Conservation (phyloP, 331 rosid species). For the Quercus phellos region DNA sequence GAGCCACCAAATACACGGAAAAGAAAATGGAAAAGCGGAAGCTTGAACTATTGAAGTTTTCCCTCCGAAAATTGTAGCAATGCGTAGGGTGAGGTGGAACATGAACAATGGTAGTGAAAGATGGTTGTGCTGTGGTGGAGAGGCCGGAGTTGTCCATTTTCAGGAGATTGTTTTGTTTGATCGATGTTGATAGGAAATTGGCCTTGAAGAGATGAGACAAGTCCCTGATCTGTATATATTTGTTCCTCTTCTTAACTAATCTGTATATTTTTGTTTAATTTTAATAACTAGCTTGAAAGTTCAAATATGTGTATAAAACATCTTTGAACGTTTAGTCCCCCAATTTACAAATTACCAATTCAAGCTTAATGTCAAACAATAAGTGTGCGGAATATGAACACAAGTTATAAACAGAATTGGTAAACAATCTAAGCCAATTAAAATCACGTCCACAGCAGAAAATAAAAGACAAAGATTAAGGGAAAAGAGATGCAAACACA, state of each 20-base stretch:
- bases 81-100: conserved; percentile 90
- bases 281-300: neutral
- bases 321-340: too few relatives aligned
- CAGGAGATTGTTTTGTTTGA: conserved; percentile 55
- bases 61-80: conserved; percentile 60
- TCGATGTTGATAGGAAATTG: conserved; percentile 37
- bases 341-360: too few relatives aligned
- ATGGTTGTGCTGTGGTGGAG: conserved; percentile 91
- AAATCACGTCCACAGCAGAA: too few relatives aligned
- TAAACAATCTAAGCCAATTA: too few relatives aligned
- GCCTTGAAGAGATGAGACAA: conserved; percentile 45
- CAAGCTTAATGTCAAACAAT: too few relatives aligned
- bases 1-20: conserved; percentile 16
- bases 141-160: conserved; percentile 74
- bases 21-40: conserved; percentile 20
- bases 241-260: neutral
- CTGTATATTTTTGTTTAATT: too few relatives aligned
- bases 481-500: too few relatives aligned
- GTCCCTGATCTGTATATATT: neutral
- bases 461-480: too few relatives aligned
- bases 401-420: too few relatives aligned
- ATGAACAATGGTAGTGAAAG: conserved; percentile 84
- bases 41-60: conserved; percentile 33
- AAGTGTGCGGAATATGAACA: too few relatives aligned
- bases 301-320: too few relatives aligned